Percentiles rank a stretch among this genome's conserved stretches.
Conservation (phyloP, 148 eudicot genomes). For the Silene latifolia region DNA sequence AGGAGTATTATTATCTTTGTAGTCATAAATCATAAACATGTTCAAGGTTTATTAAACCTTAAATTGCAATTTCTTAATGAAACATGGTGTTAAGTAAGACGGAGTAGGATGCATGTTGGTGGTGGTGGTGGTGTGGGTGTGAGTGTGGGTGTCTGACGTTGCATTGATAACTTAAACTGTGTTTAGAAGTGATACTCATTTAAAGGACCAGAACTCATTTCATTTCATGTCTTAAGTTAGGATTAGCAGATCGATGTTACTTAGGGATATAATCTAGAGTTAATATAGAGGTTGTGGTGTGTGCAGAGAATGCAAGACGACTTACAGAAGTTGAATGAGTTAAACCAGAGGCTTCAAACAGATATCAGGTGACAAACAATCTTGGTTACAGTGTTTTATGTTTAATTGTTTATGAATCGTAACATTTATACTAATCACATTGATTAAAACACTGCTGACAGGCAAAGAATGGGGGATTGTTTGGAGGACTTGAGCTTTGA, state of each 20-base stretch:
- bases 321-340: constrained; percentile 59
- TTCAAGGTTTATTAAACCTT: too few species aligned
- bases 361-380: constrained; percentile 53
- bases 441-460: constrained; percentile 20
- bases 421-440: background rate
- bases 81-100: too few species aligned
- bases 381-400: background rate
- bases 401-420: background rate
- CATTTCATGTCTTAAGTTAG: too few species aligned
- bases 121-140: too few species aligned
- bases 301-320: constrained; percentile 80
- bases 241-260: background rate
- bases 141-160: too few species aligned
- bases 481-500: constrained; percentile 49
- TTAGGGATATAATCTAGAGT: background rate
- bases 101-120: too few species aligned
- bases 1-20: too few species aligned
- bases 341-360: constrained; percentile 49
- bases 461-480: constrained; percentile 79
- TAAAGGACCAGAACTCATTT: too few species aligned
- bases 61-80: too few species aligned
- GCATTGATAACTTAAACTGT: too few species aligned
- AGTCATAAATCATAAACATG: too few species aligned
- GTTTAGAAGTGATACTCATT: too few species aligned
- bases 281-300: constrained; percentile 5